Base-by-base conservation (phyloP, 306 rosid species). In the Corylus heterophylla region DNA sequence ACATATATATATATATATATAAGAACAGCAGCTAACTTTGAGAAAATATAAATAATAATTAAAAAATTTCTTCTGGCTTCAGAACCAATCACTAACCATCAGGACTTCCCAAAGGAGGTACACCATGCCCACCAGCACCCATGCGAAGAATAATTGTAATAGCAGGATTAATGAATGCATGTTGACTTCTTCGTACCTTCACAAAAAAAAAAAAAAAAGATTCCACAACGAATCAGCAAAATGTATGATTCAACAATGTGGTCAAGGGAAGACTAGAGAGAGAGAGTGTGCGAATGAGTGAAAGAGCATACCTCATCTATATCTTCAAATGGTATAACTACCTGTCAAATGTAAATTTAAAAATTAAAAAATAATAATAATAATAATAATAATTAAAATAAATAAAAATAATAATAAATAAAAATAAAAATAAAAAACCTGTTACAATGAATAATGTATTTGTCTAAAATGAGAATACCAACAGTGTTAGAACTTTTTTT, bases 41-140 rank as follows among this genome's bases (percentile, higher is more conserved):
- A 62, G 71, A 73, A 75, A 68, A 68, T 49, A 25, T 54, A 49
- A 67, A 54, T 52, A 70, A 48, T 58, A 68, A 75, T 37, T 71
- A 22, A 59, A 25, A 71, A 72, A 55, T 5, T 8, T 25, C 51
- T 18, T 69, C 39, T 69, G 25, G 61, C 44, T 83, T 79, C 62
- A 79, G 27, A 82, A 83, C 74, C 42, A 52, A 73, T 82, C 69
- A 86, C 98, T 88, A 75, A 95, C 98, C 98, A 89, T 95, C 98
- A 79, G 98, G 98, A 83, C 94, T 92, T 86, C 98, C 98, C 82
- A 95, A 83, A 74, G 98, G 98, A 87, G 98, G 98, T 62, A 95
- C 98, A 58, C 98, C 98, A 77, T 92, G 97, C 84, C 98, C 98
- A 83, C 98, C 98, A 78, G 98, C 97, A 85, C 98, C 98, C 98